Conservation (phyloP, 768 basidiomycete genomes). For the Auriculariales sp. region DNA sequence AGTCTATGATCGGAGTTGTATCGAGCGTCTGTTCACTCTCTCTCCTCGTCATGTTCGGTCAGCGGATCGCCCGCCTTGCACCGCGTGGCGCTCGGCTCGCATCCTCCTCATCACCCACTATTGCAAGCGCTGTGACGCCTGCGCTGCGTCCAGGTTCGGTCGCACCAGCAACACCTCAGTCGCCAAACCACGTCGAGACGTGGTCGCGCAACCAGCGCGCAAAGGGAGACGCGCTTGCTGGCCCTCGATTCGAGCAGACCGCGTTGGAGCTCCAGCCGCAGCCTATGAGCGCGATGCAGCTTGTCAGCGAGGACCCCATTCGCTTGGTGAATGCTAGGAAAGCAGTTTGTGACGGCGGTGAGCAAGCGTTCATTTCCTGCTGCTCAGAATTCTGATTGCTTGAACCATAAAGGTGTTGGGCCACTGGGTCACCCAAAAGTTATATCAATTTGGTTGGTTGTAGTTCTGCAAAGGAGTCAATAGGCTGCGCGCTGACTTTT, state of each 20-base stretch:
- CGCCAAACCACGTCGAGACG: slow-evolving; percentile 67
- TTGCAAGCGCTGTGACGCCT: not conserved
- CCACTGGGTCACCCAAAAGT: slow-evolving; percentile 94
- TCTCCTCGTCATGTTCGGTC: not conserved
- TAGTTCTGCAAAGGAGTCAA: not conserved
- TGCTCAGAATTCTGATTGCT: not conserved
- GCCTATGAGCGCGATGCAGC: slow-evolving; percentile 80
- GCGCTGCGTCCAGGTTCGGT: not conserved
- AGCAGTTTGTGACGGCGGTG: slow-evolving; percentile 92
- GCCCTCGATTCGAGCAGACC: slow-evolving; percentile 89
- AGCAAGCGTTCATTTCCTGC: slow-evolving; percentile 16
- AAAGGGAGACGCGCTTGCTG: slow-evolving; percentile 41
- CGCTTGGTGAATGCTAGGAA: slow-evolving; percentile 67
- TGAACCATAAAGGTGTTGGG: slow-evolving; percentile 54
- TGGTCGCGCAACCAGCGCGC: slow-evolving; percentile 79
- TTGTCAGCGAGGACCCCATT: slow-evolving; percentile 77
- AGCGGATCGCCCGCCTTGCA: not conserved
- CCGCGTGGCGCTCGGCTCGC: not conserved
- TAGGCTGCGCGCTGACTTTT: not conserved
- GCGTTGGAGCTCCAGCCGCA: slow-evolving; percentile 76
- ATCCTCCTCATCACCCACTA: not conserved
- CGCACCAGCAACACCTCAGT: slow-evolving; percentile 38
- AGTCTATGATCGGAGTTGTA: too few species aligned
- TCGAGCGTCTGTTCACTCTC: not conserved
- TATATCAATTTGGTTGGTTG: slow-evolving; percentile 81